phyloP scores from a whole-genome alignment of 257 asterid genomes.

The Fraxinus americana region DNA sequence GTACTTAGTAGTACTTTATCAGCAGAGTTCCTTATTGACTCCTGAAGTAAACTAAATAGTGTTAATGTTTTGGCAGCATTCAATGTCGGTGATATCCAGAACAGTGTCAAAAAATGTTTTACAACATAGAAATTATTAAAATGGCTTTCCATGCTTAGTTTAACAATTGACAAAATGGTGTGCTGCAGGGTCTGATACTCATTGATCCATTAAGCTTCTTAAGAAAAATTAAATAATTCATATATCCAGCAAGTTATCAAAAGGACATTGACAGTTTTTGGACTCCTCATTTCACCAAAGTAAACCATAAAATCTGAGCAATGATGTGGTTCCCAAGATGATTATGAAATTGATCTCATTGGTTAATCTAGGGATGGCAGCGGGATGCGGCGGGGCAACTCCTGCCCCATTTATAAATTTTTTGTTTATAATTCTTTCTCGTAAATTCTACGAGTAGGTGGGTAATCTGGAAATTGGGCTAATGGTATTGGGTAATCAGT shows the following conservation, averaged over 20 bases:
- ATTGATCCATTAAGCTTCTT: background rate
- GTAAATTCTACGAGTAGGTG: too few species aligned
- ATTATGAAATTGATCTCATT: background rate
- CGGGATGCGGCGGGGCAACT: too few species aligned
- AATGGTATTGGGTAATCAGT: too few species aligned
- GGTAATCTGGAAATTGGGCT: too few species aligned
- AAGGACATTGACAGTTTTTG: background rate
- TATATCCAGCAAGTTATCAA: background rate
- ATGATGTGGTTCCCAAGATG: background rate
- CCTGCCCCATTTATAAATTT: too few species aligned
- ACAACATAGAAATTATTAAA: background rate
- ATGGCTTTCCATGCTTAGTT: background rate
- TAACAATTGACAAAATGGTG: background rate
- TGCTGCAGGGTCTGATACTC: background rate
- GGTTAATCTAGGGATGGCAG: too few species aligned
- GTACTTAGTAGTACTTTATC: constrained; percentile 75
- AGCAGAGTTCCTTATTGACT: constrained; percentile 89
- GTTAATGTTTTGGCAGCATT: constrained; percentile 29
- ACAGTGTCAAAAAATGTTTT: background rate
- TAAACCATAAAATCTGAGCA: background rate
- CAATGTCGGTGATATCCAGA: background rate
- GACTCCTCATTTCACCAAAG: background rate
- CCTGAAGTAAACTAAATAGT: constrained; percentile 53
- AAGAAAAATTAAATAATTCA: background rate
- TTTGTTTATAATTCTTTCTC: too few species aligned